Base-by-base conservation (phyloP, 2,329 filamentous ascomycete genomes). In the Stagonosporopsis vannaccii region DNA sequence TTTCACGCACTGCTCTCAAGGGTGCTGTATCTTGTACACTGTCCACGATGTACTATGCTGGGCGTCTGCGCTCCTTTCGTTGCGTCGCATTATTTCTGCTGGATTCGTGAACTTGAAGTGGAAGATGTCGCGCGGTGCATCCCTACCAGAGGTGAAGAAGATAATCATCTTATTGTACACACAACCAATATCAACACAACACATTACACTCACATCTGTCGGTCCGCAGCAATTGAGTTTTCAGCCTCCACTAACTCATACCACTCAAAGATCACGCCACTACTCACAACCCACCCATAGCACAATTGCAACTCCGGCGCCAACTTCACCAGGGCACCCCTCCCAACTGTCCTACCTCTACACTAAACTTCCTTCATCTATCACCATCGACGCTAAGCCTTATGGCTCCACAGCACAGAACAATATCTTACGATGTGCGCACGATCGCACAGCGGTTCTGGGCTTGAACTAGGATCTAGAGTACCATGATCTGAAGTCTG, bases 401-500 rank as follows among this genome's bases (percentile, higher is more conserved):
- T 43, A 12, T 25, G 22, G 9, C 25, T 32, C 25, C 37, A 42
- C 42, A 15, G 30, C 30, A 23, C 19, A 19, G 33, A 30, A 47
- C 20, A 32, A n/a, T 36, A 23, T 37, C 41, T 32, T 43, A 39
- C 41, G 35, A 51, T 39, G 32, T 22, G 30, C 13, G 36, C 30
- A 25, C 19, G 42, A 47, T 46, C 30, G 48, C 30, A 42, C 35
- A 35, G 52, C 35, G 33, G 35, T 42, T 56, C 42, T 47, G 42
- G 30, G 30, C 42, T 26, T 5, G 13, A 25, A 39, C 47, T 47
- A 37, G 53, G 53, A 43, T 51, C 3, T 42, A 50, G 35, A 51
- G 40, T 46, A 12, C 22, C 28, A 22, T 11, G 9, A 9, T 36
- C 20, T 17, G 46, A 41, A 35, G 19, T 30, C n/a, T 23, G 42